Evolutionary conservation across 352 stramenopile genomes (phyloP), one percentile per base, ranked within the genome.

Genomic region (Phytophthora tentaculata): DNA sequence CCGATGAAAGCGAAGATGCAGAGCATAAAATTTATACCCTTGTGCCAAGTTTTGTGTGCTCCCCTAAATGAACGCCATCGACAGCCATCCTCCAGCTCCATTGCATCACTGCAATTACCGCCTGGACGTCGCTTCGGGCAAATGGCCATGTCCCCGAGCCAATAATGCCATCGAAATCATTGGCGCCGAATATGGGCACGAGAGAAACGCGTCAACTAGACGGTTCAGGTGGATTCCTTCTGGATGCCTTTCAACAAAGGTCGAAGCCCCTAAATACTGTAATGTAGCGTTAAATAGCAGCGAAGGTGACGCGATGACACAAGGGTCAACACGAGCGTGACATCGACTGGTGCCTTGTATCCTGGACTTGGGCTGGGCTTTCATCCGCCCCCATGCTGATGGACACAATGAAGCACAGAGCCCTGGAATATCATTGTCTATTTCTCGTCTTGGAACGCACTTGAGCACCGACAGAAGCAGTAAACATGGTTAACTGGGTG

Each of bases 401-500:
- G 29, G 29, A 37, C 6, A 9, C 17, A 45, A 32, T 28, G 16
- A 48, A 43, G 35, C 12, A n/a, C 35, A 43, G 3, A 43, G 41
- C 41, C 14, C 22, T 26, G 48, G n/a, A 61, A 69, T 48, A 54
- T 74, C 66, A 74, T 74, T 74, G 66, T 66, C 41, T 53, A 74
- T 62, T 74, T 74, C 39, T 39, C 66, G 61, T 69, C 54, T 51
- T 70, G 48, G 23, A n/a, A 51, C 66, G 41, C 54, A 70, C 61
- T 29, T 49, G 50, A 56, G n/a, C 17, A 59, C 32, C 51, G 22
- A 28, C 57, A 41, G 49, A 41, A 58, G n/a, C 65, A 70, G 20
- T 23, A 69, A 69, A 20, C 17, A 91, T 91, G 81, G 71, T 79
- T 57, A 77, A 79, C 43, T 85, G 81, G 74, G 56, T 63, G 19